Base-by-base conservation (phyloP, 192 early-diverging fungal genomes). In the Entrophospora sp. region DNA sequence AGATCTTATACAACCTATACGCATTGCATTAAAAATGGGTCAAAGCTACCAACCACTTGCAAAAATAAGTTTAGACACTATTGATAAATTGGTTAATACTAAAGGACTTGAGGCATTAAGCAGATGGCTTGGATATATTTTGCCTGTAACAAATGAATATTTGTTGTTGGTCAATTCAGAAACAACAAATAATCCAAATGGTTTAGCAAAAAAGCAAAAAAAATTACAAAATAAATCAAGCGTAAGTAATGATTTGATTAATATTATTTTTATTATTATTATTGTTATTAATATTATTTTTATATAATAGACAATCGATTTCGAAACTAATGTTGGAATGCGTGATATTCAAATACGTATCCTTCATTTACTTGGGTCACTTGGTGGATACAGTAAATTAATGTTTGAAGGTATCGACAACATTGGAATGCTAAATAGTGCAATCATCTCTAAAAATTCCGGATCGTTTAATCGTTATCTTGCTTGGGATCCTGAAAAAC, bases 401-500 rank as follows among this genome's bases (percentile, higher is more conserved):
- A 48, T 82, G 24, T 36, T 84, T 40, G 24, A 20, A 48, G 45
- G 8, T 3, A 35, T 43, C 46, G 45, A n/a, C 16, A 24, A 35
- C 38, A 49, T 20, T 44, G 62, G n/a, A 9, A 25, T 32, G 36
- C 20, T 9, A 64, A 66, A 43, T 37, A 70, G 36, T 13, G 13
- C 42, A 18, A 9, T 7, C 16, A 44, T n/a, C 9, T 62, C 27
- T 45, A 69, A 31, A 35, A 36, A 43, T 27, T 37, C 16, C 55
- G 67, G 22, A 62, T 68, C 12, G 20, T 25, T 51, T 3, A 75
- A 68, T 36, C 61, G 64, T 24, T 37, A 86, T 5, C 59, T 88
- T 25, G 78, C 86, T 2, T 92, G 90, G 90, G 87, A 91, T 69
- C 70, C 85, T 5, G 82, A 87, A 38, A 78, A 72, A 34, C 44